Percentiles rank a stretch among this genome's conserved stretches.
Conservation (phyloP, 2,329 filamentous ascomycete species). For the Fusarium veterinarium region DNA sequence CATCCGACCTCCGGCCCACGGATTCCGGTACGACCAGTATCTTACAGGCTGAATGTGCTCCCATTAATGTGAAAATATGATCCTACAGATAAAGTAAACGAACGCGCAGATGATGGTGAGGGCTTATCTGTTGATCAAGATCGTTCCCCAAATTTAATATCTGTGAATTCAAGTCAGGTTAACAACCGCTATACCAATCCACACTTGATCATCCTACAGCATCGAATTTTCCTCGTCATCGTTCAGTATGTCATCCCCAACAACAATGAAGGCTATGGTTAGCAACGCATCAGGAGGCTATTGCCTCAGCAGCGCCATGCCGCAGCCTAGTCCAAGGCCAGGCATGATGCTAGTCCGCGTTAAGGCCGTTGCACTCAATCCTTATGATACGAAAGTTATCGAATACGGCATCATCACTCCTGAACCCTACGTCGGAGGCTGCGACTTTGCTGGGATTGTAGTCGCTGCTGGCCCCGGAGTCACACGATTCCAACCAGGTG, state of each 20-base stretch:
- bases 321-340: not conserved
- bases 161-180: not conserved
- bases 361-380: not conserved
- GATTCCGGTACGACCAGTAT: not conserved
- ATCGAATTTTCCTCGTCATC: no score
- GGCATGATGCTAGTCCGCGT: not conserved
- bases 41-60: not conserved
- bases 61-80: fast-evolving
- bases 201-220: no score
- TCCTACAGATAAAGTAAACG: not conserved
- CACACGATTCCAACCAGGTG: not conserved
- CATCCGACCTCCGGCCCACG: not conserved
- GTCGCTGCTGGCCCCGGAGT: not conserved
- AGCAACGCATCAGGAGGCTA: not conserved
- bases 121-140: not conserved
- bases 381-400: not conserved
- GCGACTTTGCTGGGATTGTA: not conserved
- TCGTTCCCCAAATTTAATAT: no score
- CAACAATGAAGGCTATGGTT: not conserved
- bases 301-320: not conserved
- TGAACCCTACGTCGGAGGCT: not conserved
- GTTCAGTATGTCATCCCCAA: not conserved
- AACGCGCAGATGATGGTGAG: fast-evolving
- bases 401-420: not conserved
- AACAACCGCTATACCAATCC: not conserved